Evolutionary conservation across 352 stramenopile genomes (phyloP).

Genomic region (Peronospora farinosa): DNA sequence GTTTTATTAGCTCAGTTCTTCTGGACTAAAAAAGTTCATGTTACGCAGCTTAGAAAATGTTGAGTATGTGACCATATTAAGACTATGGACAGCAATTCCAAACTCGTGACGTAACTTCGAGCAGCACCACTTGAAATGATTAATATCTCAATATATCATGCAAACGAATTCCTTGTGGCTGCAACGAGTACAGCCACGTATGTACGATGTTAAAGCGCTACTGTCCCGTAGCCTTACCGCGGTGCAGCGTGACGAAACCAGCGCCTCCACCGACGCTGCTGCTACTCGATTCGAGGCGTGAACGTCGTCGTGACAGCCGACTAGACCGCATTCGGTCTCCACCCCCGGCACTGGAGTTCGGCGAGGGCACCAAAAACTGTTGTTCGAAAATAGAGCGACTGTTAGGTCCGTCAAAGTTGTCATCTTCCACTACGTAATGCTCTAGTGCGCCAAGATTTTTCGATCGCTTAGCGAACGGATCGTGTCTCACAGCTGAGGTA

Average conservation of each 20-base stretch:
- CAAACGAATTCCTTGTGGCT: no score
- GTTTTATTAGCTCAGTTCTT: no score
- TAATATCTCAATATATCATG: no score
- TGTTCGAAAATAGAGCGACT: slow-evolving; percentile 28
- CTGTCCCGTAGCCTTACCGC: slow-evolving; percentile 16
- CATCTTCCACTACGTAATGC: slow-evolving; percentile 51
- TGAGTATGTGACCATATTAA: no score
- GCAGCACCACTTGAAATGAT: no score
- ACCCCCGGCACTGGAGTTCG: slow-evolving; percentile 17
- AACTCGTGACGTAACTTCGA: no score
- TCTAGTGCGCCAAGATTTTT: slow-evolving; percentile 47
- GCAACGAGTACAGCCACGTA: slow-evolving; percentile 1
- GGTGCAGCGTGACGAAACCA: slow-evolving; percentile 17
- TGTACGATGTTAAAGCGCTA: slow-evolving; percentile 6
- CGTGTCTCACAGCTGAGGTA: slow-evolving; percentile 40
- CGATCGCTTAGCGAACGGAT: slow-evolving; percentile 44
- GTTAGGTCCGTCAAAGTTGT: slow-evolving; percentile 20
- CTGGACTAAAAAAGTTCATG: no score
- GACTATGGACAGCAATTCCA: no score
- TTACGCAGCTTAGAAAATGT: no score
- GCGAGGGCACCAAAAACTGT: slow-evolving; percentile 22
- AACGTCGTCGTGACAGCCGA: slow-evolving; percentile 16
- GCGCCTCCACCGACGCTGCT: slow-evolving; percentile 19
- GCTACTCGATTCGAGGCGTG: slow-evolving; percentile 17
- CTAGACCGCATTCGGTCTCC: slow-evolving; percentile 7